Conservation (phyloP, 2,329 filamentous ascomycete species). For the Akanthomyces uredinophilus region DNA sequence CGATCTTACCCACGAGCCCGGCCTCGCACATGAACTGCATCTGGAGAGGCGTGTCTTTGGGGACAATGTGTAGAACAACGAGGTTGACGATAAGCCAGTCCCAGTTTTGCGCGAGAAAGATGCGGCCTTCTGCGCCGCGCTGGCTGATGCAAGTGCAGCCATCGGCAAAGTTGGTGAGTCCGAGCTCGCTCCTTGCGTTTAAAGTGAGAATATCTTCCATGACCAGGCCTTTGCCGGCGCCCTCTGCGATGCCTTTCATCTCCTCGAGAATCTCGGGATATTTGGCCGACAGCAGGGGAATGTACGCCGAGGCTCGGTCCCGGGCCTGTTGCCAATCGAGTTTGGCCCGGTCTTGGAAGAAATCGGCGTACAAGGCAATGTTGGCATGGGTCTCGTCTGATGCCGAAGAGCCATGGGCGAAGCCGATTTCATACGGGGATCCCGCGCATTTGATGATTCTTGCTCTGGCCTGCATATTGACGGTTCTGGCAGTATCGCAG, state of each 20-base stretch:
- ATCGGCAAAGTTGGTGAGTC: conserved; percentile 6
- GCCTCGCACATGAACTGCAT: conserved; percentile 3
- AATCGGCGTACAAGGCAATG: neutral
- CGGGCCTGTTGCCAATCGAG: neutral
- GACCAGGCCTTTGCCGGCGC: neutral
- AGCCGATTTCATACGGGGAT: neutral
- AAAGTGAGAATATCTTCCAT: conserved; percentile 1
- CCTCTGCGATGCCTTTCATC: neutral
- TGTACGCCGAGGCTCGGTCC: neutral
- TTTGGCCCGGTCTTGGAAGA: neutral
- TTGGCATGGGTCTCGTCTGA: neutral
- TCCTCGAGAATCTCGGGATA: conserved; percentile 3
- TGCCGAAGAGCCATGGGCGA: neutral
- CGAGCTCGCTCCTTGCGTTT: conserved; percentile 4
- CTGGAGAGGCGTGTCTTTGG: neutral
- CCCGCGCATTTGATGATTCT: neutral
- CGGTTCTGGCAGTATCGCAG: neutral
- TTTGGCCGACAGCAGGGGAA: neutral
- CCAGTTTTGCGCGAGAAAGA: conserved; percentile 11
- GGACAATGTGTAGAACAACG: neutral
- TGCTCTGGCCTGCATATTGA: neutral
- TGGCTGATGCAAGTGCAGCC: conserved; percentile 4
- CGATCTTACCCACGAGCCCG: conserved; percentile 1
- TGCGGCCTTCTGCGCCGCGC: neutral
- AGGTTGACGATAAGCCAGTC: neutral